Conservation (phyloP, 495 filamentous ascomycete genomes). For the Penicillium desertorum region DNA sequence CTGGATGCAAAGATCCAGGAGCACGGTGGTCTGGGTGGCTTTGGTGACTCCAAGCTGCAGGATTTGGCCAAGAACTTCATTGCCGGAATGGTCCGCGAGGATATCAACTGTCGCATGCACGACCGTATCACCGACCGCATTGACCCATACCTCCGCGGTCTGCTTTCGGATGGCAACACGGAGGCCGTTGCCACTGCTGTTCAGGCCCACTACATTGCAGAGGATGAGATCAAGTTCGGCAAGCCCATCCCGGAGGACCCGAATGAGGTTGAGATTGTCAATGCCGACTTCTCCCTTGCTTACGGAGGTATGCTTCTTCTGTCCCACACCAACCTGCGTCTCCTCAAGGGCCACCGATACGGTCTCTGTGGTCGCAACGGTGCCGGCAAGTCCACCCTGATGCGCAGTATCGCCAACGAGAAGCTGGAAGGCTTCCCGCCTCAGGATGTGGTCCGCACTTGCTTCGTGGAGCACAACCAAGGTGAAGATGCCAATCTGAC, state of each 20-base stretch:
- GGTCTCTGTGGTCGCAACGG: conserved; percentile 96
- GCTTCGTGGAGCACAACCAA: conserved; percentile 99
- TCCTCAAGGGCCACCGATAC: conserved; percentile 95
- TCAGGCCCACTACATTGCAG: conserved; percentile 69
- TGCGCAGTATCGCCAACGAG: conserved; percentile 91
- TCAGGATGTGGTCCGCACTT: conserved; percentile 86
- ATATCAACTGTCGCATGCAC: conserved; percentile 79
- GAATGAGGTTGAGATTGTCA: conserved; percentile 90
- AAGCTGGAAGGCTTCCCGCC: conserved; percentile 97
- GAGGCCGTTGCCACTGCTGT: conserved; percentile 63
- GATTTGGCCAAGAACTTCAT: conserved; percentile 71
- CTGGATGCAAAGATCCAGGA: conserved; percentile 74
- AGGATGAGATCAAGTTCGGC: conserved; percentile 84
- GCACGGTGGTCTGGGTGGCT: conserved; percentile 57
- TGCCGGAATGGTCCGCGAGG: conserved; percentile 82
- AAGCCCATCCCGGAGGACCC: conserved; percentile 81
- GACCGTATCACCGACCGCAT: conserved; percentile 66
- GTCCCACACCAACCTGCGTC: conserved; percentile 90
- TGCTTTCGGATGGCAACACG: conserved; percentile 59
- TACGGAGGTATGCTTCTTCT: conserved; percentile 98
- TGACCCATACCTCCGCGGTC: conserved; percentile 69
- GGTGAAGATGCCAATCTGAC: conserved; percentile 94
- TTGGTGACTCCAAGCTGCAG: conserved; percentile 63
- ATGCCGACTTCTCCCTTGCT: conserved; percentile 94
- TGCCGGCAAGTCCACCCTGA: conserved; percentile 96